Evolutionary conservation across 129 eudicot genomes (phyloP), one percentile per base, ranked within the genome.

Genomic region (Lactuca saligna): DNA sequence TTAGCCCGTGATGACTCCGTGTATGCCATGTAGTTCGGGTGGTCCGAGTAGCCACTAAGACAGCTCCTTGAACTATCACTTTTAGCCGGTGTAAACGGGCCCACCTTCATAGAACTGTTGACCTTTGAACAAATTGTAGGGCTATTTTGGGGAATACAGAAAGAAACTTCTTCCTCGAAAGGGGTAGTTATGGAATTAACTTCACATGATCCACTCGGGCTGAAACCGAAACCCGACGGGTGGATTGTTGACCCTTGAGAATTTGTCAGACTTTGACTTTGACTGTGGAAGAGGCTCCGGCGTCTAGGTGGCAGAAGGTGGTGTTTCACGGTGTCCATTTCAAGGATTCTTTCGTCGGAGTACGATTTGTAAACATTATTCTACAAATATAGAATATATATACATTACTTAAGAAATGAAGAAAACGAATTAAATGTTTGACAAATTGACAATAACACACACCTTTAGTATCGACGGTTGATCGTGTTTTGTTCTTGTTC

Each of bases 11-110:
- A 79, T 61, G 99, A 89, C 57, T 87, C 89, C 0, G 99, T 94
- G 79, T 71, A 81, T 15, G 94, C 73, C 99, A 94, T 94, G 82
- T 94, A 94, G 77, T 76, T 90, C 4, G 99, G 99, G 80, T 71
- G 69, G 83, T 87, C 96, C 1, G 91, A 83, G 81, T 81, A 87
- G 11, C 88, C 94, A 31, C 96, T 89, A 5, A 75, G 61, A 69
- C 79, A 87, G 80, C 97, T 94, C 74, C 77, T 55, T 3, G 96
- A 70, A 6, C 88, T 64, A 39, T 86, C 95, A 8, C 99, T 86
- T 78, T 77, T 83, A 6, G 88, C 63, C 1, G 97, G 95, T 4
- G 96, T 89, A 57, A 79, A 79, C 3, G 85, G 82, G 42, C 81
- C 71, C 35, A 71, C 82, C 69, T 68, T 82, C 57, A 56, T 84